Conservation (phyloP, 371 early-diverging fungal species). For the Apophysomyces trapeziformis region DNA sequence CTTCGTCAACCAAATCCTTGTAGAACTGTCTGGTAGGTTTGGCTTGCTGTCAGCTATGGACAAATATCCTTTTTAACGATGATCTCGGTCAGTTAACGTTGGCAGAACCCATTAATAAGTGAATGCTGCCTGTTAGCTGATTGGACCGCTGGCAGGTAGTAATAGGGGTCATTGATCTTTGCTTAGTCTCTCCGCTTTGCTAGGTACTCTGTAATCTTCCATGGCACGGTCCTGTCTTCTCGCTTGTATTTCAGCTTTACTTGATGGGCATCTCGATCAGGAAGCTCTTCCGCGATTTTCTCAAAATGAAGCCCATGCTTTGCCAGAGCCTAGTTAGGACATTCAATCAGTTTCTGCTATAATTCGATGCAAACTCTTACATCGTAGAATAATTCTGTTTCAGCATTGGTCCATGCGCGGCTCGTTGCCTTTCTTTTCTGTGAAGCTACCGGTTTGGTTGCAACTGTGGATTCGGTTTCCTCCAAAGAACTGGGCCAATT, state of each 20-base stretch:
- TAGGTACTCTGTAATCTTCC: conserved; percentile 58
- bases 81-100: too few species aligned
- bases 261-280: conserved; percentile 57
- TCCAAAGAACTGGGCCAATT: conserved; percentile 17
- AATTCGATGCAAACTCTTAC: conserved; percentile 20
- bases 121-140: too few species aligned
- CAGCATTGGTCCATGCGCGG: conserved; percentile 58
- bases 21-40: too few species aligned
- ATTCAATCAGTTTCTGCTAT: background rate
- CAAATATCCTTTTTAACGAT: too few species aligned
- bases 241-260: conserved; percentile 69
- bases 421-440: conserved; percentile 1
- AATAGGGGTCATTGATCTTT: too few species aligned
- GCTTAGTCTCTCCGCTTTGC: conserved; percentile 1
- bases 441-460: background rate
- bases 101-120: too few species aligned
- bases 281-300: conserved; percentile 65
- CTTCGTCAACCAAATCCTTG: too few species aligned
- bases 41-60: too few species aligned
- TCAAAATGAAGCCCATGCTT: conserved; percentile 82
- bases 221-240: conserved; percentile 62
- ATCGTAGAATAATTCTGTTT: conserved; percentile 69
- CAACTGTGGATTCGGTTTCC: conserved; percentile 48
- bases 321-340: conserved; percentile 53
- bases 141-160: too few species aligned